A percentile compares a stretch with the other conserved stretches of the same genome.
These are phyloP conservation scores for Magnolia officinalis DNA, from an alignment of 164 flowering plant genomes.

Conservation along the genomic window DNA sequence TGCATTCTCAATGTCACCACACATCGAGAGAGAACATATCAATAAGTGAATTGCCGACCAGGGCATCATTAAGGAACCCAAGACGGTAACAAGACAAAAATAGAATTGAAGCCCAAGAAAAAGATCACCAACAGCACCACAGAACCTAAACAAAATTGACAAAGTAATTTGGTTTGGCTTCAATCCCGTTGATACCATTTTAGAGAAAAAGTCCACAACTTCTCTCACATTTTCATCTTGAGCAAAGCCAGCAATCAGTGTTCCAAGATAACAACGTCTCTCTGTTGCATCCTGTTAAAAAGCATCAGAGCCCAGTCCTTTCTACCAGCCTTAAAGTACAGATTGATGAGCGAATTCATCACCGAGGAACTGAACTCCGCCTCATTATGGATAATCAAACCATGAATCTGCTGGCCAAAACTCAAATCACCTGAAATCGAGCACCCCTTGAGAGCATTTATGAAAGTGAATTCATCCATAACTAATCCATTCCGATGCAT, in stretches of 20 bases:
- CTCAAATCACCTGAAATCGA: slow-evolving; percentile 24
- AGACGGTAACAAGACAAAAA: slow-evolving; percentile 28
- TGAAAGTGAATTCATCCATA: slow-evolving; percentile 38
- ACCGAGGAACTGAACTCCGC: slow-evolving; percentile 22
- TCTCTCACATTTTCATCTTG: slow-evolving; percentile 25
- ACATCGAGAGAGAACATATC: slow-evolving; percentile 40
- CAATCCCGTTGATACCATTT: slow-evolving; percentile 24
- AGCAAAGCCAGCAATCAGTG: slow-evolving; percentile 33
- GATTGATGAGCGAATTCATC: slow-evolving; percentile 44
- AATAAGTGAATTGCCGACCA: slow-evolving; percentile 32
- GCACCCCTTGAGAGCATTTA: slow-evolving; percentile 43
- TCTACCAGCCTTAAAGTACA: slow-evolving; percentile 39
- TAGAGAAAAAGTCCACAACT: slow-evolving; percentile 23
- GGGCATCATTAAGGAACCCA: slow-evolving; percentile 26
- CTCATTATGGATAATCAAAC: slow-evolving; percentile 30
- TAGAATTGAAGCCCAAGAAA: slow-evolving; percentile 43
- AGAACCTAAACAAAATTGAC: slow-evolving; percentile 41
- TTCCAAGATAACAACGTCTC: slow-evolving; percentile 56
- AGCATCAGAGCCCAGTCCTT: slow-evolving; percentile 27
- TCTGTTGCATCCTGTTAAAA: slow-evolving; percentile 31
- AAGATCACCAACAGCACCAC: slow-evolving; percentile 31
- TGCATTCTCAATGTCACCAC: slow-evolving; percentile 31
- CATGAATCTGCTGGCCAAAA: slow-evolving; percentile 45
- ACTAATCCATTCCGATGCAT: slow-evolving; percentile 25
- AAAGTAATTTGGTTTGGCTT: slow-evolving; percentile 46